phyloP scores from a whole-genome alignment of 257 asterid species.

The Verbascum thapsus region DNA sequence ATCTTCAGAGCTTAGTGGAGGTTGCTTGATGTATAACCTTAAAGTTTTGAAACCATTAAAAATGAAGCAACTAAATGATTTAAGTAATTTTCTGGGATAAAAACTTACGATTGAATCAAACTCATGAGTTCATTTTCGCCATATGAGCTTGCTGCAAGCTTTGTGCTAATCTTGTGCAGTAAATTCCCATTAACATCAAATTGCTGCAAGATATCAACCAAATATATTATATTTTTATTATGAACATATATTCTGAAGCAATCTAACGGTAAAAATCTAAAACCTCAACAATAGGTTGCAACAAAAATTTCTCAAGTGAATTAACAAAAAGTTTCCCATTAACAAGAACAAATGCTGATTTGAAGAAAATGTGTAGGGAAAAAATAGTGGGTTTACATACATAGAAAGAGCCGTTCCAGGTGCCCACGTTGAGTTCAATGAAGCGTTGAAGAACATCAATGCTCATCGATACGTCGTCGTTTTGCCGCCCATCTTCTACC shows the following conservation, averaged over 20 bases:
- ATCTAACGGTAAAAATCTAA: not conserved
- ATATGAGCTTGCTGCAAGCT: conserved; percentile 82
- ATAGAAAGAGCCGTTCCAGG: conserved; percentile 84
- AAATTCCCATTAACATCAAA: conserved; percentile 76
- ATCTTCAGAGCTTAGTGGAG: conserved; percentile 54
- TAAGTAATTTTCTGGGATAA: conserved; percentile 9
- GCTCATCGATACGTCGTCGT: conserved; percentile 43
- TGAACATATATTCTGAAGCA: too few species aligned
- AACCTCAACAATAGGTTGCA: not conserved
- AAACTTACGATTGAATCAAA: conserved; percentile 83
- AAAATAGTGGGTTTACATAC: conserved; percentile 37
- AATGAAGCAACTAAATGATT: not conserved
- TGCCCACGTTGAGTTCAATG: conserved; percentile 75
- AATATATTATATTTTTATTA: not conserved
- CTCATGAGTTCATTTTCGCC: conserved; percentile 93
- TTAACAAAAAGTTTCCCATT: not conserved
- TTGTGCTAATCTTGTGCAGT: conserved; percentile 71
- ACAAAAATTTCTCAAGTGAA: not conserved
- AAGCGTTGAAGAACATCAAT: conserved; percentile 66
- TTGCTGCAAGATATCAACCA: conserved; percentile 61
- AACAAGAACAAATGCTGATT: not conserved
- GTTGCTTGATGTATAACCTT: conserved; percentile 90
- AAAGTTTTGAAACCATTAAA: conserved; percentile 9
- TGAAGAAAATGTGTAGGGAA: not conserved
- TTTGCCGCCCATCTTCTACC: conserved; percentile 41